Evolutionary conservation across 257 asterid species (phyloP).

Genomic region (Hygrophila difformis): DNA sequence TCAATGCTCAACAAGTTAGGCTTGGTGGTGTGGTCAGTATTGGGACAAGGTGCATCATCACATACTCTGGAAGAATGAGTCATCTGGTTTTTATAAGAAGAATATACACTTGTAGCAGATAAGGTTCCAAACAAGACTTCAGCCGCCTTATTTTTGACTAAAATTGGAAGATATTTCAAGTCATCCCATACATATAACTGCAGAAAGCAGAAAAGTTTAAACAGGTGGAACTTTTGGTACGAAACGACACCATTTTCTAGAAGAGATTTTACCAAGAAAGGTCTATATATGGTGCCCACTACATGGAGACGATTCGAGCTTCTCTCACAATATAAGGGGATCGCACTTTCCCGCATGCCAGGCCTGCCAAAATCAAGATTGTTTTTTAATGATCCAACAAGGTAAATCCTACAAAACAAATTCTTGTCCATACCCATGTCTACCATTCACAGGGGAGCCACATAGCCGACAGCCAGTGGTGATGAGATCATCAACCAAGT

Average conservation of each 20-base stretch:
- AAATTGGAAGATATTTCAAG: conserved; percentile 39
- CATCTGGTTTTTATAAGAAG: conserved; percentile 32
- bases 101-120: conserved; percentile 40
- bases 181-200: conserved; percentile 75
- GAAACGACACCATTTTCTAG: too few relatives aligned
- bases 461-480: conserved; percentile 57
- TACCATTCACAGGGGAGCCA: conserved; percentile 37
- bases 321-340: conserved; percentile 40
- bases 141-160: conserved; percentile 54
- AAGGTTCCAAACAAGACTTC: conserved; percentile 51
- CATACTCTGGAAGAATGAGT: background rate
- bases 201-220: background rate
- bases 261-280: conserved; percentile 45
- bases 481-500: conserved; percentile 52
- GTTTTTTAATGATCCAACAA: conserved; percentile 1
- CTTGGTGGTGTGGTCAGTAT: too few relatives aligned
- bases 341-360: conserved; percentile 19
- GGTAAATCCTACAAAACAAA: conserved; percentile 1
- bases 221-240: too few relatives aligned
- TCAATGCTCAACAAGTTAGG: too few relatives aligned
- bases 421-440: conserved; percentile 27
- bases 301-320: conserved; percentile 45
- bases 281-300: conserved; percentile 51
- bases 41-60: too few relatives aligned
- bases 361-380: conserved; percentile 30